Percentiles rank a stretch among this genome's conserved stretches.
These are phyloP conservation scores for Auriscalpium vulgare DNA, from an alignment of 768 basidiomycete genomes.

Conservation along the genomic window DNA sequence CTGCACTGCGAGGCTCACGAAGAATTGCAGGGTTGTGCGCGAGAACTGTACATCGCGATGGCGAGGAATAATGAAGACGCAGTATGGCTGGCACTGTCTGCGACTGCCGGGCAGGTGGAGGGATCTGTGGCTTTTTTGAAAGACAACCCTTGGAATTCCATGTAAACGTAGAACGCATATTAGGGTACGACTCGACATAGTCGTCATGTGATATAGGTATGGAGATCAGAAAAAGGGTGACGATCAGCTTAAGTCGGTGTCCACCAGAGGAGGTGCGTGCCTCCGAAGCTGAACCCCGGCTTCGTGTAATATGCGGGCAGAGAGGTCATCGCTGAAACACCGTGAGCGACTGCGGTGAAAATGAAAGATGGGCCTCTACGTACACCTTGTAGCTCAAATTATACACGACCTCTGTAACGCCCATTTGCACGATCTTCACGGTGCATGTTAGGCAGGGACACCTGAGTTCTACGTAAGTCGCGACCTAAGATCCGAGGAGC, in stretches of 20 bases:
- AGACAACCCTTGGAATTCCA: conserved; percentile 55
- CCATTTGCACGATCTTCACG: conserved; percentile 94
- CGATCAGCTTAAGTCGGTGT: neutral
- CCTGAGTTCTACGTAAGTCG: conserved; percentile 32
- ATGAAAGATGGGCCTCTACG: conserved; percentile 22
- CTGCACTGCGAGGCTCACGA: conserved; percentile 56
- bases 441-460: conserved; percentile 97
- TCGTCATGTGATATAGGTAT: neutral
- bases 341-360: neutral
- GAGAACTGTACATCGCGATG: conserved; percentile 55
- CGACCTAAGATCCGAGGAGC: neutral
- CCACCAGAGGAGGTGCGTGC: conserved; percentile 40
- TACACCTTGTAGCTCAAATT: conserved; percentile 94
- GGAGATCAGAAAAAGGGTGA: neutral
- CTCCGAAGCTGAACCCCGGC: conserved; percentile 78
- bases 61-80: conserved; percentile 63
- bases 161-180: conserved; percentile 24
- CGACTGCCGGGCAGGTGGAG: conserved; percentile 39
- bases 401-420: conserved; percentile 88
- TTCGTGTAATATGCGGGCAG: conserved; percentile 67
- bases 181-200: conserved; percentile 4
- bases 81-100: conserved; percentile 71
- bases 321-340: conserved; percentile 63
- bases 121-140: conserved; percentile 42
- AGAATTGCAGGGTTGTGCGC: conserved; percentile 65